phyloP scores from a whole-genome alignment of 2,329 filamentous ascomycete genomes.

The Colletotrichum sp. region DNA sequence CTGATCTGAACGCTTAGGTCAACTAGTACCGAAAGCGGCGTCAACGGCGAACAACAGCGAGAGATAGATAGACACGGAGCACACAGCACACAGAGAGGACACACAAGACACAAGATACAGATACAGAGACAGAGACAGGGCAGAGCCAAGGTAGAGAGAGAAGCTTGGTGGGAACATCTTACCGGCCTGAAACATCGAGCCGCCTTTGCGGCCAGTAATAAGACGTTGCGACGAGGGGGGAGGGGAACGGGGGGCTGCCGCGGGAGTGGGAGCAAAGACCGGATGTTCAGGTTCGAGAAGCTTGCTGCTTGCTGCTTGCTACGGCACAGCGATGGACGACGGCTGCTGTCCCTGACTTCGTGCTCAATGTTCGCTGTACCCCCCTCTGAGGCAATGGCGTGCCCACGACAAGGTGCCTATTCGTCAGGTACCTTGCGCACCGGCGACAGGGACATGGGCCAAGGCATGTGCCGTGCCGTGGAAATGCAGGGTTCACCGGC shows the following conservation, averaged over 20 bases:
- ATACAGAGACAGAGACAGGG: not conserved
- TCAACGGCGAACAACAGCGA: not conserved
- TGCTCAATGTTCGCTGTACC: not conserved
- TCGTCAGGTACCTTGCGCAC: not conserved
- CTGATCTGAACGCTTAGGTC: not conserved
- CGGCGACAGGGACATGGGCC: not conserved
- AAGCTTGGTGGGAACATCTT: slow-evolving; percentile 21
- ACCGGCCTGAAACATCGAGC: slow-evolving; percentile 20
- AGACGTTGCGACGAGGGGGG: not conserved
- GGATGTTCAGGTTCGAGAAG: slow-evolving; percentile 15
- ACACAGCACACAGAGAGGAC: not conserved
- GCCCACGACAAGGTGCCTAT: not conserved
- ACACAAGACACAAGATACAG: not conserved
- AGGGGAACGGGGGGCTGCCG: not conserved
- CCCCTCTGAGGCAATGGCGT: not conserved
- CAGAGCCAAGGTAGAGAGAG: not conserved
- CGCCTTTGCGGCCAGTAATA: slow-evolving; percentile 3
- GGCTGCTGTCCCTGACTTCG: not conserved
- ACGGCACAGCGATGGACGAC: not conserved
- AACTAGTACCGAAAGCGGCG: not conserved
- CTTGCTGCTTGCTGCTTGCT: not conserved
- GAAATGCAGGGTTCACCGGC: not conserved
- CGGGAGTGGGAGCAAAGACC: slow-evolving; percentile 8
- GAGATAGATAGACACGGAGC: not conserved
- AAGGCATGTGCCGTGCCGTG: slow-evolving; percentile 11